Evolutionary conservation across 768 basidiomycete genomes (phyloP).

Genomic region (Termitomyces sp.): DNA sequence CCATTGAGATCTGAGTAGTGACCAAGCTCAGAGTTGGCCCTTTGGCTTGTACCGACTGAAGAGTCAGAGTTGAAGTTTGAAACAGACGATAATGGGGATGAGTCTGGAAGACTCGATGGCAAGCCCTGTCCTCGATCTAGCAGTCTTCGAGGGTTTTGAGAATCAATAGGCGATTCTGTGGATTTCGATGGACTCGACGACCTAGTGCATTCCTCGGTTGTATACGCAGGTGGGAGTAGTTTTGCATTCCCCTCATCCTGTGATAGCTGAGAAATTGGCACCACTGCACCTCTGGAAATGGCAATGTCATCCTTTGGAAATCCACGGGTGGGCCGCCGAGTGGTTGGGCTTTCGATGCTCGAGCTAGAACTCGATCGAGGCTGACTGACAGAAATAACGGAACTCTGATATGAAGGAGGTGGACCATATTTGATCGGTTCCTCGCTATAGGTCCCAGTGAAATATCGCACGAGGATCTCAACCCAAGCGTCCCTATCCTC

Average conservation of each 20-base stretch:
- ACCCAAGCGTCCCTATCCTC: slow-evolving; percentile 93
- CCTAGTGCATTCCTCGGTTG: slow-evolving; percentile 28
- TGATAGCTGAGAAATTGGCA: slow-evolving; percentile 53
- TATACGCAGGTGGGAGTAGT: slow-evolving; percentile 40
- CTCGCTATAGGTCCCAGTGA: slow-evolving; percentile 75
- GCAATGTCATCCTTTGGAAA: slow-evolving; percentile 57
- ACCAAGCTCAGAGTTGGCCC: slow-evolving; percentile 78
- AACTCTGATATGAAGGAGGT: slow-evolving; percentile 13
- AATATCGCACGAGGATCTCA: slow-evolving; percentile 85
- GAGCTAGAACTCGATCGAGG: slow-evolving; percentile 54
- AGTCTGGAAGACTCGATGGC: slow-evolving; percentile 46
- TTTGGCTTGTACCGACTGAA: slow-evolving; percentile 31
- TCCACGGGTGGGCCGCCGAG: slow-evolving; percentile 34
- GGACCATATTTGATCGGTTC: slow-evolving; percentile 44
- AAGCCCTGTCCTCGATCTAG: slow-evolving; percentile 39
- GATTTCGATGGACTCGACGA: slow-evolving; percentile 54
- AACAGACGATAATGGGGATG: slow-evolving; percentile 57
- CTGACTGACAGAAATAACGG: slow-evolving; percentile 25
- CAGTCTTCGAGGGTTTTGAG: slow-evolving; percentile 32
- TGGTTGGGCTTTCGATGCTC: slow-evolving; percentile 25
- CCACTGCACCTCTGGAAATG: slow-evolving; percentile 38
- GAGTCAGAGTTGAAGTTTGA: slow-evolving; percentile 34
- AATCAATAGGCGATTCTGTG: slow-evolving; percentile 42
- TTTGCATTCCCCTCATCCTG: slow-evolving; percentile 54
- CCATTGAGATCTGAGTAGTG: slow-evolving; percentile 62